Percentiles rank a stretch among this genome's conserved stretches.
Evolutionary conservation across 768 basidiomycete genomes (phyloP).

Genomic region (Pleurotus salmoneostramineus): DNA sequence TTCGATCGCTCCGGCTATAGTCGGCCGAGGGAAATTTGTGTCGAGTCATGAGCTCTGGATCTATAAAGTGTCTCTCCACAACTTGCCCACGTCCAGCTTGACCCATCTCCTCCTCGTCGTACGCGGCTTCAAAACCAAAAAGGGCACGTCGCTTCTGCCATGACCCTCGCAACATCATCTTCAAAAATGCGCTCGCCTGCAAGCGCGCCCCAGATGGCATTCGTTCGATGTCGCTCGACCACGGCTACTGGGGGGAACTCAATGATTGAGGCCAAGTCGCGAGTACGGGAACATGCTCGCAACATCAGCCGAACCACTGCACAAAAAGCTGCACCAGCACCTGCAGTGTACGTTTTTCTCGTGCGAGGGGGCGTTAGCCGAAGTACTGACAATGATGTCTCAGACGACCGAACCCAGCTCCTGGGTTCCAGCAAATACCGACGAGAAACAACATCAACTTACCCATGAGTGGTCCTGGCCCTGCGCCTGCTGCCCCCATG

Average conservation of each 20-base stretch:
- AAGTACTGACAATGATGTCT: conserved; percentile 9
- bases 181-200: conserved; percentile 10
- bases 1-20: background rate
- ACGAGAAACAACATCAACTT: conserved; percentile 30
- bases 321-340: conserved; percentile 58
- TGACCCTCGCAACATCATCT: conserved; percentile 5
- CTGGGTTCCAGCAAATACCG: conserved; percentile 42
- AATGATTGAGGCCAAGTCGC: conserved; percentile 76
- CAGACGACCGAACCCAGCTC: conserved; percentile 64
- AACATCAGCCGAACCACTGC: conserved; percentile 67
- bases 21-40: background rate
- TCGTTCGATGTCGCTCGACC: conserved; percentile 50
- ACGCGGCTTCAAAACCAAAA: background rate
- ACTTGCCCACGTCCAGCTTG: background rate
- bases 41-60: background rate
- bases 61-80: background rate
- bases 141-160: conserved; percentile 1
- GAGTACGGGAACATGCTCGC: conserved; percentile 75
- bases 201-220: conserved; percentile 20
- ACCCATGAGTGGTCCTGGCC: conserved; percentile 31
- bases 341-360: conserved; percentile 48
- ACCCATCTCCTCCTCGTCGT: conserved; percentile 2
- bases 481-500: conserved; percentile 44
- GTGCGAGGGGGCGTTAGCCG: background rate
- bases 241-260: conserved; percentile 31